Conservation (phyloP, 2,329 filamentous ascomycete species). For the Neonectria magnoliae region DNA sequence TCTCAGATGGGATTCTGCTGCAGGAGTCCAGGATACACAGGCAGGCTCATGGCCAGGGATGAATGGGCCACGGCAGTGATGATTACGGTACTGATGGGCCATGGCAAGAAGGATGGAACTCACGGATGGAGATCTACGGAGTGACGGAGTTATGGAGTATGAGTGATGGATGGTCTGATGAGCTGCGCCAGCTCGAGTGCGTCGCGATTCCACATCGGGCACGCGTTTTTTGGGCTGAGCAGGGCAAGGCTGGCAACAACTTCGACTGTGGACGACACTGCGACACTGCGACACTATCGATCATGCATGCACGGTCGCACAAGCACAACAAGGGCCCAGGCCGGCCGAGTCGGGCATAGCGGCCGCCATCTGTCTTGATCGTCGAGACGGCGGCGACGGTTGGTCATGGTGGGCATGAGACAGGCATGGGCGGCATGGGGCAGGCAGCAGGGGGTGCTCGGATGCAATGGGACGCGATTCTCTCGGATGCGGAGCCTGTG, state of each 20-base stretch:
- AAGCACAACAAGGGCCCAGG: slow-evolving; percentile 26
- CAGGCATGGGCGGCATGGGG: slow-evolving; percentile 6
- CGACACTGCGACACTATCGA: slow-evolving; percentile 27
- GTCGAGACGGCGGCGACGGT: slow-evolving; percentile 33
- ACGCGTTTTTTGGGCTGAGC: slow-evolving; percentile 21
- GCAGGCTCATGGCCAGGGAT: neutral
- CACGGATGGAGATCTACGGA: neutral
- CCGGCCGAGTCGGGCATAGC: slow-evolving; percentile 36
- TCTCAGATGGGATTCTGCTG: slow-evolving; percentile 29
- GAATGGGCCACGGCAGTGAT: neutral
- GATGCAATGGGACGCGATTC: slow-evolving; percentile 4
- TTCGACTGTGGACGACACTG: slow-evolving; percentile 18
- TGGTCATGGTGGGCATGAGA: slow-evolving; percentile 28
- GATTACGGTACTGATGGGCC: slow-evolving; percentile 3
- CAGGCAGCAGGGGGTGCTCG: slow-evolving; percentile 6
- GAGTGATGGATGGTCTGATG: neutral
- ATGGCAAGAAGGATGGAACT: neutral
- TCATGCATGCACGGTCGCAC: slow-evolving; percentile 34
- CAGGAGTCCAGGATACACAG: slow-evolving; percentile 13
- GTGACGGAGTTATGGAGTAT: neutral
- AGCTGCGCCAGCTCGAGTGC: slow-evolving; percentile 38
- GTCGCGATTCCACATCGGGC: slow-evolving; percentile 30
- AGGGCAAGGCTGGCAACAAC: slow-evolving; percentile 18
- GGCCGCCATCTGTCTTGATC: slow-evolving; percentile 39
- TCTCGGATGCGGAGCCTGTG: neutral